Evolutionary conservation across 768 basidiomycete species (phyloP), one percentile per base, ranked within the genome.

Genomic region (Pleurotus ostreatus): DNA sequence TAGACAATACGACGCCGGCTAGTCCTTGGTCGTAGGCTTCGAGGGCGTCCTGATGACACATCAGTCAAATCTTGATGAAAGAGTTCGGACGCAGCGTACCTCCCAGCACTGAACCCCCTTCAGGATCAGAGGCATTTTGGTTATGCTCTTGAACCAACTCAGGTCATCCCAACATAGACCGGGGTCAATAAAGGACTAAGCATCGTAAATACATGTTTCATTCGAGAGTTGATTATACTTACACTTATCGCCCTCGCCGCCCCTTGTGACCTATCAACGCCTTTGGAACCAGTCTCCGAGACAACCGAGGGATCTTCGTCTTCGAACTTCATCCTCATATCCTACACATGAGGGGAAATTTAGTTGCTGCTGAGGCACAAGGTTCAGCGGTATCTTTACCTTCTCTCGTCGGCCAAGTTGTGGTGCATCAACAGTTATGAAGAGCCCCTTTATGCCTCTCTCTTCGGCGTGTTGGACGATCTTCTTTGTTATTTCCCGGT

Each of bases 341-440:
- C 96, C 84, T 53, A 48, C n/a, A 26, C 38, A 45, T 13, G 2
- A 13, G 13, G 4, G 30, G 7, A 38, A 23, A 22, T 4, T 40
- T 44, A 44, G 13, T 12, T 37, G 12, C 13, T 40, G 43, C 16
- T 30, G 2, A 11, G 30, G 3, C 30, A 0, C 30, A 34, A 34
- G 30, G 4, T 4, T 34, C 30, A 34, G 1, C 11, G 11, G 38
- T n/a, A 3, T 26, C 11, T 8, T 12, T 55, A 74, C 84, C 73
- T 95, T 94, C 69, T 96, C 94, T 57, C 95, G 81, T 11, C 94
- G 83, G 44, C 96, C 96, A 8, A 98, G 85, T 62, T 97, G 94
- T 5, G 96, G 96, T 0, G 96, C 96, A 72, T 98, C 96, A 23
- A 98, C 96, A 0, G 96, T 98, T 68, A 98, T 97, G 71, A 98